phyloP scores from a whole-genome alignment of 106 monocot genomes.

The Acorus calamus region DNA sequence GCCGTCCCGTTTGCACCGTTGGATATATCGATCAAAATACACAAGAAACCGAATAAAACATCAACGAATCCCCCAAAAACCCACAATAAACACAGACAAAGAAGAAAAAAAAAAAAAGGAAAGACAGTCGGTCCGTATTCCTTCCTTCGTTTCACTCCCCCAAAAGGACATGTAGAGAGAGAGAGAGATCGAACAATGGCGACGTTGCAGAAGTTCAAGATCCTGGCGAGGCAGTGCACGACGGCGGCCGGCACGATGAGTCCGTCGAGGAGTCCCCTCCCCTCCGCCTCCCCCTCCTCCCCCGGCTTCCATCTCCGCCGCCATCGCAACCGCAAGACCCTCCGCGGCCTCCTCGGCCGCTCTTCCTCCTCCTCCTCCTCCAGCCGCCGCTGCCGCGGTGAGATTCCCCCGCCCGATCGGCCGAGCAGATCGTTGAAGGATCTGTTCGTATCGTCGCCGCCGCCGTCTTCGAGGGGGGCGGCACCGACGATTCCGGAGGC shows the following conservation, averaged over 20 bases:
- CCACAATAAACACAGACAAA: too few species aligned
- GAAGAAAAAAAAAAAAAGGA: too few species aligned
- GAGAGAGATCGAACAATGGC: neutral
- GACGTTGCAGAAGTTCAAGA: conserved; percentile 1
- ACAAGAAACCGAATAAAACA: too few species aligned
- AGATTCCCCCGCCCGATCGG: neutral
- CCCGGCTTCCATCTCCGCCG: neutral
- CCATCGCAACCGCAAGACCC: neutral
- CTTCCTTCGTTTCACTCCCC: neutral
- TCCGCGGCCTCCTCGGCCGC: neutral
- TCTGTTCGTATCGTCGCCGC: neutral
- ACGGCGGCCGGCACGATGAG: too few species aligned
- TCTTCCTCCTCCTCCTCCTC: neutral
- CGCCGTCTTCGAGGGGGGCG: neutral
- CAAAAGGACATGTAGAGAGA: neutral
- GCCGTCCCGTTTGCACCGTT: too few species aligned
- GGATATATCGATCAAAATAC: too few species aligned
- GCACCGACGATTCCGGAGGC: neutral
- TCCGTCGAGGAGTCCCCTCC: too few species aligned
- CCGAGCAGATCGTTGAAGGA: neutral
- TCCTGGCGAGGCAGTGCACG: neutral
- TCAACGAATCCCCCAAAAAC: too few species aligned
- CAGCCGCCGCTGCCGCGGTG: neutral
- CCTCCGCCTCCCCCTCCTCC: neutral
- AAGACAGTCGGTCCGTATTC: neutral